Evolutionary conservation across 176 grass and related monocot species (phyloP), one percentile per base, ranked within the genome.

Genomic region (Phragmites australis): DNA sequence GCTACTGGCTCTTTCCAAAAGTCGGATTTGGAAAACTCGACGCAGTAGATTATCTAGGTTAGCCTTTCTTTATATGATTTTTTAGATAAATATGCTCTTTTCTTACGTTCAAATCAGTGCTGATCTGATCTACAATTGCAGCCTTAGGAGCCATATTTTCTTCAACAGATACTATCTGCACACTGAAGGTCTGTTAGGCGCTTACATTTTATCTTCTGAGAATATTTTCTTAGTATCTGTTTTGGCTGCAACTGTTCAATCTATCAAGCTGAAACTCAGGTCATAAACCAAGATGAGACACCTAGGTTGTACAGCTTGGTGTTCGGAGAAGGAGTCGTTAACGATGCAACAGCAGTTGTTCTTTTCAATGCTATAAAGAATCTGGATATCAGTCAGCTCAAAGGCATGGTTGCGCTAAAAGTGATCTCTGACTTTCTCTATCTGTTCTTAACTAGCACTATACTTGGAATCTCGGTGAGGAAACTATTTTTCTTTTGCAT

Each of bases 111-210:
- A 49, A 54, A 40, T 45, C 22, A 21, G 29, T 19, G 23, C 49
- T 27, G 5, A 49, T 43, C 68, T 31, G 9, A 43, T 68, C 39
- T 68, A 25, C 23, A 76, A 67, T 68, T 65, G 14, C 80, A 97
- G 95, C 95, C 31, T 74, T 97, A 55, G 95, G 92, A 81, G 83
- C 88, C 58, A 97, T 97, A 87, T 94, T 94, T 81, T 94, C 95
- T 52, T 85, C 95, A 1, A 94, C 95, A 73, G 95, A 97, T 74
- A 94, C 92, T 11, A 86, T 97, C 25, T 94, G 95, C 74, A 97
- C 90, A 12, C 75, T 97, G 66, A 90, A 93, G 89, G 95, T 97
- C 47, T 23, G 64, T 53, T 71, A 78, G 37, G 9, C 10, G 2
- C 55, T 73, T 63, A 4, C 30, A 6, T 55, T 59, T 16, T 17